A percentile compares a stretch with the other conserved stretches of the same genome.
These are phyloP conservation scores for Oryza meyeriana DNA, from an alignment of 176 grass and related monocot genomes.

Conservation along the genomic window DNA sequence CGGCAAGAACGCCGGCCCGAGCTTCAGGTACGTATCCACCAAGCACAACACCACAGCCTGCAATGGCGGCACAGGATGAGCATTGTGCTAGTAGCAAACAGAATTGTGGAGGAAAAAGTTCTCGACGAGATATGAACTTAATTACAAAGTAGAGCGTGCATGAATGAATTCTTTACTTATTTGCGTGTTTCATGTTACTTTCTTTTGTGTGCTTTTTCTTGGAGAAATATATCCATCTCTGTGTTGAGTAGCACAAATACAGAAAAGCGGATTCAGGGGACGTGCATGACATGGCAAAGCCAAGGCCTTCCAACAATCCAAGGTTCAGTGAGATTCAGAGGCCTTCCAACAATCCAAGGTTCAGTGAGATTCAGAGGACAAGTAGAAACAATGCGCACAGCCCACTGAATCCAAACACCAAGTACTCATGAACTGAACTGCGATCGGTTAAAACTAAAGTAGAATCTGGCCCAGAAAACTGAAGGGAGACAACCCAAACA, in stretches of 20 bases:
- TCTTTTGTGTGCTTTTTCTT: neutral
- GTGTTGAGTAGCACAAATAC: neutral
- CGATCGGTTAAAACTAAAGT: constrained; percentile 25
- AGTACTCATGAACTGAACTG: neutral
- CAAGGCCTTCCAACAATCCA: neutral
- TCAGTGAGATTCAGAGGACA: neutral
- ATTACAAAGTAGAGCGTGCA: neutral
- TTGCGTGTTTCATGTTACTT: neutral
- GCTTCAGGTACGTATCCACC: constrained; percentile 81
- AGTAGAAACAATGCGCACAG: neutral
- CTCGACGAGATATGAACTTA: neutral
- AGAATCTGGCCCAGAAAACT: constrained; percentile 28
- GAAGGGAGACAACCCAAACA: neutral
- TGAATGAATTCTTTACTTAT: neutral
- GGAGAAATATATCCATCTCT: neutral
- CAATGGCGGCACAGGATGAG: neutral
- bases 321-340: too few species aligned
- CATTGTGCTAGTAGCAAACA: neutral
- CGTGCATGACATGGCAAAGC: neutral
- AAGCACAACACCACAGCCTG: constrained; percentile 65
- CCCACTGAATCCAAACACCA: constrained; percentile 21
- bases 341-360: neutral
- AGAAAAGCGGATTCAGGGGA: neutral
- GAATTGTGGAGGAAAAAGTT: neutral
- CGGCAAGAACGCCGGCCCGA: constrained; percentile 60